Base-by-base conservation (phyloP, 1,284 basidiomycete genomes). In the Leccinum huronense region DNA sequence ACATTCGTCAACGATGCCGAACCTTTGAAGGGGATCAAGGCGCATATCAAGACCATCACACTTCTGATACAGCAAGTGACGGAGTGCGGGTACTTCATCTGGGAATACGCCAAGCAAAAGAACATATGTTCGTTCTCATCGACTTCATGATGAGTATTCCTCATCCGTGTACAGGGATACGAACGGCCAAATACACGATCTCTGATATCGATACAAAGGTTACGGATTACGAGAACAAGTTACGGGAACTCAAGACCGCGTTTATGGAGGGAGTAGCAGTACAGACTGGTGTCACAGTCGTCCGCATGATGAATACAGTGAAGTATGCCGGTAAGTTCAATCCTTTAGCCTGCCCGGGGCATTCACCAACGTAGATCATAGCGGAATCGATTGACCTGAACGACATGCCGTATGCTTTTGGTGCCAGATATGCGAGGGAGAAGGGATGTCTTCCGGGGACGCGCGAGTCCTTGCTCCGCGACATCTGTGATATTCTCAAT, bases 81-180 rank as follows among this genome's bases (percentile, higher is more conserved):
- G 14, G 62, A 63, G 31, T 63, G 58, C 34, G 53, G 58, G 8
- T 63, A 63, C 53, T 63, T 63, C 27, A 61, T 63, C 31, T 1
- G 30, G 3, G 62, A 59, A 13, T 63, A 55, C 5, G 51, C 38
- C n/a, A 54, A 63, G 14, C 62, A 45, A 19, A 23, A 36, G 34
- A 57, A 19, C 31, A 19, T 38, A 23, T 38, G 16, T 57, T 6
- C 38, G 33, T 36, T 7, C 5, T 23, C 33, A 6, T 19, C 3
- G 10, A 7, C 30, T 19, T 38, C 16, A 13, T 11, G 5, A 14
- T 14, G 27, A 3, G 13, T 30, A 16, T 31, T 14, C 8, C 31
- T 33, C 9, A 33, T 56, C 54, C n/a, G 16, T 45, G 42, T 45
- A 13, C 34, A 57, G 56, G 56, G 56, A 36, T 57, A 14, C 56